Evolutionary conservation across 139 green algal species (phyloP).

Genomic region (Volvox reticuliferus): DNA sequence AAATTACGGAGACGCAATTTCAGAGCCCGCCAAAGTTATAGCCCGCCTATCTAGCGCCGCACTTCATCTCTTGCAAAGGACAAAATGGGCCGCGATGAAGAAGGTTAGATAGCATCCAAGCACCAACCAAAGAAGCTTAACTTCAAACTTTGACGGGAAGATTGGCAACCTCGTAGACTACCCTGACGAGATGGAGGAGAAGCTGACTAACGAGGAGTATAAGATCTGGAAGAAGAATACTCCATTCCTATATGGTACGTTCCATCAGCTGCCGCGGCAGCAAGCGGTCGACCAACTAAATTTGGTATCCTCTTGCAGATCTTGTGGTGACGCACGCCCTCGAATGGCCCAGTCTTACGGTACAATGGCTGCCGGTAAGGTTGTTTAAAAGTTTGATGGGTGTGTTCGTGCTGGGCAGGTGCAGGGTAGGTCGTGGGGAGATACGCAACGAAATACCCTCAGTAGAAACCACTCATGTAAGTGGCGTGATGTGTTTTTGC

Average conservation of each 20-base stretch:
- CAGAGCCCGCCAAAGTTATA: no score
- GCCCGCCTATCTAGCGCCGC: no score
- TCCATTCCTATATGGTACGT: constrained; percentile 96
- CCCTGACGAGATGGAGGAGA: constrained; percentile 73
- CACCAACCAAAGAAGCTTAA: not conserved
- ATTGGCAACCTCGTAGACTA: constrained; percentile 29
- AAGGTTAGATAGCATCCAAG: not conserved
- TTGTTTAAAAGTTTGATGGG: not conserved
- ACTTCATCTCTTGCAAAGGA: no score
- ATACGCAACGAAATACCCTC: no score
- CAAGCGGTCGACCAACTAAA: not conserved
- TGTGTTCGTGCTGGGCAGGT: not conserved
- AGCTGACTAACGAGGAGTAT: constrained; percentile 99
- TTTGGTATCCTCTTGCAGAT: constrained; percentile 77
- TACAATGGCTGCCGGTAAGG: constrained; percentile 97
- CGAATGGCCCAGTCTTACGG: constrained; percentile 98
- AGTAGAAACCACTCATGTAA: no score
- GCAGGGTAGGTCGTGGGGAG: no score
- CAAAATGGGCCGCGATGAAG: constrained; percentile 39
- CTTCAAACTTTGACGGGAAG: not conserved
- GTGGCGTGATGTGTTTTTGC: not conserved
- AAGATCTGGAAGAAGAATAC: constrained; percentile 99
- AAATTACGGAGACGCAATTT: no score
- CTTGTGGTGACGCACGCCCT: constrained; percentile 99
- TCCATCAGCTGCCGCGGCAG: not conserved